Evolutionary conservation across 2,329 filamentous ascomycete species (phyloP).

Genomic region (Colletotrichum trifolii): DNA sequence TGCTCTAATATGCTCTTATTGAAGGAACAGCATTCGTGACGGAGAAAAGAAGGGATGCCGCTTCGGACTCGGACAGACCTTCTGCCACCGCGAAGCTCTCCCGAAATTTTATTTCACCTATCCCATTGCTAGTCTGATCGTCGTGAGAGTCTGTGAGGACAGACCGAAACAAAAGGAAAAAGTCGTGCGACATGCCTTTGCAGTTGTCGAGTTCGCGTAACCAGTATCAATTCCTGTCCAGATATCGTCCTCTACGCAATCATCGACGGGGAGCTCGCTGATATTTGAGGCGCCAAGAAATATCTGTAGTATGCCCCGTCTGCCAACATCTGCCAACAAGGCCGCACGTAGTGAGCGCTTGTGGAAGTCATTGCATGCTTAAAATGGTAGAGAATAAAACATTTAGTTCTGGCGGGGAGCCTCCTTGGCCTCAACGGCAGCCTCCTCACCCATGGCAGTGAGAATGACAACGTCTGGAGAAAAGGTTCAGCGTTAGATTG

Average conservation of each 20-base stretch:
- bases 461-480: conserved; percentile 86
- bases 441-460: conserved; percentile 96
- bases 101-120: conserved; percentile 46
- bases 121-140: conserved; percentile 39
- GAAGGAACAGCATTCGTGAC: conserved; percentile 29
- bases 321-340: conserved; percentile 36
- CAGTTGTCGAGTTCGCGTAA: conserved; percentile 47
- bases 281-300: conserved; percentile 49
- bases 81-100: conserved; percentile 47
- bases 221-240: conserved; percentile 56
- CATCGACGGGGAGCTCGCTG: conserved; percentile 53
- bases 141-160: conserved; percentile 45
- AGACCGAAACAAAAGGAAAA: conserved; percentile 52
- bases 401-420: conserved; percentile 64
- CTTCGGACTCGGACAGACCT: conserved; percentile 51
- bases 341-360: conserved; percentile 33
- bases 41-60: conserved; percentile 39
- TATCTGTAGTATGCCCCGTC: conserved; percentile 47
- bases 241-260: conserved; percentile 55
- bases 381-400: conserved; percentile 37
- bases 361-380: conserved; percentile 32
- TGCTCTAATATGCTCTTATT: conserved; percentile 5
- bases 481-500: conserved; percentile 12
- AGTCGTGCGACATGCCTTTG: conserved; percentile 45
- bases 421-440: conserved; percentile 93